Percentiles rank a stretch among this genome's conserved stretches.
Conservation (phyloP, 306 rosid genomes). For the Astragalus glycyphyllos region DNA sequence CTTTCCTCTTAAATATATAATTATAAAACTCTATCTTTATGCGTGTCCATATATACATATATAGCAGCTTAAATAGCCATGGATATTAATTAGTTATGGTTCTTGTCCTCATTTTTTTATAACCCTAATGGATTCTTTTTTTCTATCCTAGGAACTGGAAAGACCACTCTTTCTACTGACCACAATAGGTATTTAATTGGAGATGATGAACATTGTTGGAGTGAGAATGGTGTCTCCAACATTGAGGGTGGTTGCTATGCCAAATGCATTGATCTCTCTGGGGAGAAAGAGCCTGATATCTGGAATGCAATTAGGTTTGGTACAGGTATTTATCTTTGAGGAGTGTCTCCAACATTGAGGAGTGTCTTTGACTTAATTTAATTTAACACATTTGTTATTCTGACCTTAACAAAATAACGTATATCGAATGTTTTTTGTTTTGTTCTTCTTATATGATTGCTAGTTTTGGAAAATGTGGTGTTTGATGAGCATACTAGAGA, state of each 20-base stretch:
- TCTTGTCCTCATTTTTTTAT: conserved; percentile 5
- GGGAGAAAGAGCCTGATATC: conserved; percentile 85
- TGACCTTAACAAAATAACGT: neutral
- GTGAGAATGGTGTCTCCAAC: conserved; percentile 81
- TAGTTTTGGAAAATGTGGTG: conserved; percentile 92
- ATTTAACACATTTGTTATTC: neutral
- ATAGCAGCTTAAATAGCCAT: neutral
- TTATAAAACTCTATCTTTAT: too few relatives aligned
- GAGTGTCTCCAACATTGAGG: too few relatives aligned
- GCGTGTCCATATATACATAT: neutral
- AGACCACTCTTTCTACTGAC: conserved; percentile 87
- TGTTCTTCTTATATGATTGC: neutral
- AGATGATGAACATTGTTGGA: conserved; percentile 93
- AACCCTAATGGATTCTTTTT: conserved; percentile 17
- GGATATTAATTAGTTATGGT: conserved; percentile 15
- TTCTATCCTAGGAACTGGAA: conserved; percentile 68
- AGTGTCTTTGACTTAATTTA: too few relatives aligned
- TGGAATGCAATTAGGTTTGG: conserved; percentile 94
- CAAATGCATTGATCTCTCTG: conserved; percentile 82
- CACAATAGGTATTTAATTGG: conserved; percentile 80
- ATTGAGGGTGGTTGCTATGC: conserved; percentile 99
- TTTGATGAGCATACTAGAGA: conserved; percentile 82
- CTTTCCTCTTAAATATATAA: neutral
- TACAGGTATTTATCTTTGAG: conserved; percentile 75
- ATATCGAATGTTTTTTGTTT: neutral